Evolutionary conservation across 768 basidiomycete species (phyloP).

Genomic region (Amanita exitialis): DNA sequence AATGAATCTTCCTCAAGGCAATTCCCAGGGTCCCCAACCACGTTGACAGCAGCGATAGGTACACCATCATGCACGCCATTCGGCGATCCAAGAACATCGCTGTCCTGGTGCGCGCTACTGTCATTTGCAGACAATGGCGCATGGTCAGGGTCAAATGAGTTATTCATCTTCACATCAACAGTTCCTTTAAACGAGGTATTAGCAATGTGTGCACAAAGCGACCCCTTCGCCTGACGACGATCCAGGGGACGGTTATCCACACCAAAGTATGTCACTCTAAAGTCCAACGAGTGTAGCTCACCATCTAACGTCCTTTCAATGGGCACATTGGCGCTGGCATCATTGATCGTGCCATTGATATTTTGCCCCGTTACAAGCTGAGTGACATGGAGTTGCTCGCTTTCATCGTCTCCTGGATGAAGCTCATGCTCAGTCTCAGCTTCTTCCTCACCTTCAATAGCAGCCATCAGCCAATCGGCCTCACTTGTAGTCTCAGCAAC

Average conservation of each 20-base stretch:
- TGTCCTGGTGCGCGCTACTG: neutral
- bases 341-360: slow-evolving; percentile 23
- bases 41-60: slow-evolving; percentile 12
- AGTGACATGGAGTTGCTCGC: slow-evolving; percentile 33
- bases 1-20: slow-evolving; percentile 2
- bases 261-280: slow-evolving; percentile 25
- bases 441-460: slow-evolving; percentile 66
- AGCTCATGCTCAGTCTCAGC: slow-evolving; percentile 32
- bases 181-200: slow-evolving; percentile 42
- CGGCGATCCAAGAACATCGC: neutral
- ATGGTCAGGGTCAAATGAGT: slow-evolving; percentile 22
- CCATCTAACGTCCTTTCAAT: slow-evolving; percentile 31
- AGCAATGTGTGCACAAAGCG: slow-evolving; percentile 50
- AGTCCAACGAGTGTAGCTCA: slow-evolving; percentile 35
- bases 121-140: slow-evolving; percentile 13
- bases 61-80: neutral
- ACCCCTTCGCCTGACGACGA: slow-evolving; percentile 25
- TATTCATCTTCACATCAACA: slow-evolving; percentile 31
- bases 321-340: slow-evolving; percentile 19
- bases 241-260: slow-evolving; percentile 35
- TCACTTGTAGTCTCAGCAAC: slow-evolving; percentile 69
- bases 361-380: slow-evolving; percentile 26
- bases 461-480: slow-evolving; percentile 85
- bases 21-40: slow-evolving; percentile 13
- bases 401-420: slow-evolving; percentile 34